Conservation (phyloP, 768 basidiomycete genomes). For the Vishniacozyma victoriae region DNA sequence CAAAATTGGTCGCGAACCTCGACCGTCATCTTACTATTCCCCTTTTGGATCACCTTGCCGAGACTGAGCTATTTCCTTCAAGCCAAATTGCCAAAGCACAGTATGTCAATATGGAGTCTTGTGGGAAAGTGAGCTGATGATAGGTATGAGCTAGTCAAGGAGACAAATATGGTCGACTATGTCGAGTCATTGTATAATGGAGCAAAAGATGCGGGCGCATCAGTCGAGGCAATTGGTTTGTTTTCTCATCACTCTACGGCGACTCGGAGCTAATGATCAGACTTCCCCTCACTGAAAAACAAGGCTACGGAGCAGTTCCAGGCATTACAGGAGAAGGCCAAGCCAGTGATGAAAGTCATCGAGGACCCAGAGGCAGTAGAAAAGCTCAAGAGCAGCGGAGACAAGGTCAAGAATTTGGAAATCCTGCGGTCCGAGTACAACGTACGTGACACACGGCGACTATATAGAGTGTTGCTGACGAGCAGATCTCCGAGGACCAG, state of each 20-base stretch:
- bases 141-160: conserved; percentile 86
- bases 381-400: conserved; percentile 68
- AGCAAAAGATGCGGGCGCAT: conserved; percentile 50
- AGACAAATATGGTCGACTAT: conserved; percentile 98
- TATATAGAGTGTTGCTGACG: background rate
- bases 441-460: conserved; percentile 51
- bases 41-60: conserved; percentile 76
- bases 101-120: conserved; percentile 18
- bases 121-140: background rate
- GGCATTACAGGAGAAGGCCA: conserved; percentile 78
- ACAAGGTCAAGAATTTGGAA: conserved; percentile 92
- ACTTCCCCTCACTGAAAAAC: conserved; percentile 76
- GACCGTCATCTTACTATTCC: conserved; percentile 95
- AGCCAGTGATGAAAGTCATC: conserved; percentile 89
- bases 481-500: conserved; percentile 85
- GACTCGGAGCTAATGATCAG: conserved; percentile 50
- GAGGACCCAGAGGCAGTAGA: conserved; percentile 95
- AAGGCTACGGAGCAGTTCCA: conserved; percentile 78
- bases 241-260: background rate
- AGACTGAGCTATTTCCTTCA: conserved; percentile 59
- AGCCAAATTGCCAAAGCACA: conserved; percentile 81
- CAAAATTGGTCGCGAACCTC: conserved; percentile 82
- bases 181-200: conserved; percentile 72
- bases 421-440: conserved; percentile 89
- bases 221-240: too few species aligned